Evolutionary conservation across 192 early-diverging fungal species (phyloP).

Genomic region (Umbelopsis vinacea): DNA sequence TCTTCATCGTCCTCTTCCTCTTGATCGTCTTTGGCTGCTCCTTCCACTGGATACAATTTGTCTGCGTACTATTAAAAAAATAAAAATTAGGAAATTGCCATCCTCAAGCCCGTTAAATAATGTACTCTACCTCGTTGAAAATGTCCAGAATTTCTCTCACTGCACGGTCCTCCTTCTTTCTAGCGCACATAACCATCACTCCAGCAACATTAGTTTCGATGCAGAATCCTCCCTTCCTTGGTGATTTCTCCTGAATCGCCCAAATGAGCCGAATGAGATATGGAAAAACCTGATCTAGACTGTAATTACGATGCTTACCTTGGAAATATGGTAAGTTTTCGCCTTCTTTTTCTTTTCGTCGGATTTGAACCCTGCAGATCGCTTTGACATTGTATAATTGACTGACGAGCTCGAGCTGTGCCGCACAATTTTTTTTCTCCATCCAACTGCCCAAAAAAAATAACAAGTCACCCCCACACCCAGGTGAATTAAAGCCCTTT

Average conservation of each 20-base stretch:
- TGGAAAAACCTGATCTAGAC: background rate
- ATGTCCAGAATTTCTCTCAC: constrained; percentile 54
- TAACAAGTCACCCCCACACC: background rate
- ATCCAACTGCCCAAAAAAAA: background rate
- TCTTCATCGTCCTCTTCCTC: constrained; percentile 29
- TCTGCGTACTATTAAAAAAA: constrained; percentile 24
- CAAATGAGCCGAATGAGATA: background rate
- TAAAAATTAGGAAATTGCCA: background rate
- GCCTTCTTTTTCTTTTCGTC: constrained; percentile 31
- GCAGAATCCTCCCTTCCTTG: constrained; percentile 39
- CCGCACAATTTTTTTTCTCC: background rate
- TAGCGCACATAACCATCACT: constrained; percentile 54
- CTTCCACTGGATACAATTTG: constrained; percentile 22
- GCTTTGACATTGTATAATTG: constrained; percentile 23
- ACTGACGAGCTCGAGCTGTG: background rate
- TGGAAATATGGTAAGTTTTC: constrained; percentile 31
- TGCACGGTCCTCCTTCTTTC: constrained; percentile 46
- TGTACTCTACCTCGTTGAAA: constrained; percentile 45
- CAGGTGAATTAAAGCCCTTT: background rate
- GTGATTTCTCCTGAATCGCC: background rate
- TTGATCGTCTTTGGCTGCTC: constrained; percentile 18
- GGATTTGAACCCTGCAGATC: background rate
- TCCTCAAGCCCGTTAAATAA: background rate
- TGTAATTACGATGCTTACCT: constrained; percentile 5
- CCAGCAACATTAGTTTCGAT: constrained; percentile 53